Evolutionary conservation across 768 basidiomycete genomes (phyloP).

Genomic region (Lentinula raphanica): DNA sequence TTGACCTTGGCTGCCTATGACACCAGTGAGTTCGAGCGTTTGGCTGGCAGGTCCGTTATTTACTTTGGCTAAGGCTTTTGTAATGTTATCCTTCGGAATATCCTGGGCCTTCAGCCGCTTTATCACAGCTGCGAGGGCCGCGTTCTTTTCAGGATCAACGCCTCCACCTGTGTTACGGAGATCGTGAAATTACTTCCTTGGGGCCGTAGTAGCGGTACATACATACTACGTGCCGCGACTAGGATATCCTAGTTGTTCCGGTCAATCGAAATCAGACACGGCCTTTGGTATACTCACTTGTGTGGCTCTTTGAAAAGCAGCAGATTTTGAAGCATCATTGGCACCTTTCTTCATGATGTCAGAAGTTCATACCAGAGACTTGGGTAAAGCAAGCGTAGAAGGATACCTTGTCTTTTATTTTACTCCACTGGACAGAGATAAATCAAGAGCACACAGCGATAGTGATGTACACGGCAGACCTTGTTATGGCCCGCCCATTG

Average conservation of each 20-base stretch:
- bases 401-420: conserved; percentile 10
- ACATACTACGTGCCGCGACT: conserved; percentile 54
- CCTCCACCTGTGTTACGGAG: background rate
- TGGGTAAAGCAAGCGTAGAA: conserved; percentile 14
- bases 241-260: conserved; percentile 52
- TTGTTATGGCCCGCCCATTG: conserved; percentile 4
- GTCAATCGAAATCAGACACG: conserved; percentile 1
- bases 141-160: conserved; percentile 27
- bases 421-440: conserved; percentile 10
- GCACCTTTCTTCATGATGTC: conserved; percentile 44
- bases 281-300: conserved; percentile 35
- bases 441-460: background rate
- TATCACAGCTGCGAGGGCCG: conserved; percentile 47
- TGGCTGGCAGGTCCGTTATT: background rate
- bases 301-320: conserved; percentile 49
- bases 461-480: background rate
- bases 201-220: conserved; percentile 35
- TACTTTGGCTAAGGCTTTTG: conserved; percentile 55
- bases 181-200: conserved; percentile 14
- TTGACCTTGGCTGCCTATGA: conserved; percentile 44
- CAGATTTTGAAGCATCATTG: conserved; percentile 57
- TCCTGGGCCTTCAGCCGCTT: conserved; percentile 51
- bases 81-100: conserved; percentile 67
- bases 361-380: background rate
- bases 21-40: background rate